Conservation (phyloP, 345 rosid genomes). For the Geranium rotundifolium region DNA sequence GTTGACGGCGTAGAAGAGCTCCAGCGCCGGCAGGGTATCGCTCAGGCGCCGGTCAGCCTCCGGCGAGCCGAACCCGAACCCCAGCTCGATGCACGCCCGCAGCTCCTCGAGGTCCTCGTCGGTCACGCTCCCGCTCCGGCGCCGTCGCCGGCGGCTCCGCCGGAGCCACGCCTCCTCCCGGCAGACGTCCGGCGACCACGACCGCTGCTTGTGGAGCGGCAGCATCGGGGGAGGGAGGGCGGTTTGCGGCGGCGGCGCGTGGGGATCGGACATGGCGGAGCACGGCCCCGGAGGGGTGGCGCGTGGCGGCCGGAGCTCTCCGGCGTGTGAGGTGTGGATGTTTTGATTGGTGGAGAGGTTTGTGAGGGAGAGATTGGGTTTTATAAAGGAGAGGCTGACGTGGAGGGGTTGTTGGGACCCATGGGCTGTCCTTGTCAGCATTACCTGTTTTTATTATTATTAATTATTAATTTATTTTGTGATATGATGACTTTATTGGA, state of each 20-base stretch:
- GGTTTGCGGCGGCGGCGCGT: neutral
- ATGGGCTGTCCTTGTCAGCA: too few species aligned
- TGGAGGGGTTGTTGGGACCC: too few species aligned
- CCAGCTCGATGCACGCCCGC: constrained; percentile 74
- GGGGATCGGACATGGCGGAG: constrained; percentile 4
- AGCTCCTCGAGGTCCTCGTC: constrained; percentile 93
- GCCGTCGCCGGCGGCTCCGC: constrained; percentile 42
- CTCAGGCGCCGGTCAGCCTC: constrained; percentile 61
- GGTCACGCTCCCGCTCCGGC: constrained; percentile 65
- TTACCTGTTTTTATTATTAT: too few species aligned
- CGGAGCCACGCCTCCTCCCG: constrained; percentile 83
- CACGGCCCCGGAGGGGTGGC: too few species aligned
- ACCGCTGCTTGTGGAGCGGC: constrained; percentile 58
- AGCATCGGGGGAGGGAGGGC: constrained; percentile 7
- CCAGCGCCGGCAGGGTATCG: constrained; percentile 76
- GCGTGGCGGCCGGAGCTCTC: too few species aligned
- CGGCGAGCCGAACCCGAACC: constrained; percentile 75
- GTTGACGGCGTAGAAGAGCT: constrained; percentile 70
- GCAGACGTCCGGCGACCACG: constrained; percentile 83
- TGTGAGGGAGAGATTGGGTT: too few species aligned
- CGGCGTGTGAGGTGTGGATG: too few species aligned
- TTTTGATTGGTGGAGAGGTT: too few species aligned
- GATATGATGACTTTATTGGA: too few species aligned
- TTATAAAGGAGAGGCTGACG: too few species aligned
- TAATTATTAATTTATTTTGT: too few species aligned